Conservation (phyloP, 345 rosid species). For the Mercurialis annua region DNA sequence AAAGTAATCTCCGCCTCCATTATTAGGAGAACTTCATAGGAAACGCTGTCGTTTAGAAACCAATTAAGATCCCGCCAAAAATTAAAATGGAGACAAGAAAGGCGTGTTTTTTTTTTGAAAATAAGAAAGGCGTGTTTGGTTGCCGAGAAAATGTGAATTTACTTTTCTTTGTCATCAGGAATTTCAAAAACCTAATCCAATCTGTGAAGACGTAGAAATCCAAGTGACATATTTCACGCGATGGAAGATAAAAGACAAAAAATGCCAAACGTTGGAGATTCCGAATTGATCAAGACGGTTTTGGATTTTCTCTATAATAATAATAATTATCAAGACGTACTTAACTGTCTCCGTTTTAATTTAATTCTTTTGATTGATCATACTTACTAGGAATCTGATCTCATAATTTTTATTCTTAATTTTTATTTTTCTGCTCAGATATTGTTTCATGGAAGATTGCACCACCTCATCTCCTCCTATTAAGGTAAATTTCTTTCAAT, state of each 20-base stretch:
- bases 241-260: slow-evolving; percentile 4
- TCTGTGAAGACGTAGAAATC: slow-evolving; percentile 21
- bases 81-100: neutral
- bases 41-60: slow-evolving; percentile 1
- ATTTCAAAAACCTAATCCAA: neutral
- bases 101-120: too few species aligned
- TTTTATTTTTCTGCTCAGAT: neutral
- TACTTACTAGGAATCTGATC: neutral
- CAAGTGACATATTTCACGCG: slow-evolving; percentile 4
- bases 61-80: neutral
- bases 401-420: neutral
- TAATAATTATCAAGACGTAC: neutral
- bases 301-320: slow-evolving; percentile 15
- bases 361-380: neutral
- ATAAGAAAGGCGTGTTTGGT: slow-evolving; percentile 7
- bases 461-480: slow-evolving; percentile 8
- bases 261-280: slow-evolving; percentile 9
- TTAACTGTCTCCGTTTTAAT: slow-evolving; percentile 12
- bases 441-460: slow-evolving; percentile 30
- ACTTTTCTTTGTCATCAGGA: neutral
- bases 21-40: neutral
- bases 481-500: slow-evolving; percentile 23
- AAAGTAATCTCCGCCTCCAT: neutral
- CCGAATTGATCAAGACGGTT: slow-evolving; percentile 23
- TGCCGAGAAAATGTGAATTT: slow-evolving; percentile 15